phyloP scores from a whole-genome alignment of 495 filamentous ascomycete species.

The Penicillium tannophilum region DNA sequence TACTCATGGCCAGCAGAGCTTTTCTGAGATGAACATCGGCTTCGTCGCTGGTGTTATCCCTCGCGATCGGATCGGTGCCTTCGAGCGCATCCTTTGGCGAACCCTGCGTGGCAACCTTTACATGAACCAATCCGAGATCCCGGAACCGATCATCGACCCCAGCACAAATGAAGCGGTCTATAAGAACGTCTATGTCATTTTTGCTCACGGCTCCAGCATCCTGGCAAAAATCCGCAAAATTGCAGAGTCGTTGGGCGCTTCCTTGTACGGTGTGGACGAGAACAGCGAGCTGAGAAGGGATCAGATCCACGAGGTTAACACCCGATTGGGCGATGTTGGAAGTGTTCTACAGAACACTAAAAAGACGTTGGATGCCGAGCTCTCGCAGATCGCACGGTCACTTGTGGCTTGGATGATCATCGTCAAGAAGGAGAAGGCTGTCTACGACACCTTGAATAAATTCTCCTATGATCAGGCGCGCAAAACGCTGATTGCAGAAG shows the following conservation, averaged over 20 bases:
- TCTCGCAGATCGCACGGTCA: conserved; percentile 86
- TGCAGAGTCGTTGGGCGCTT: conserved; percentile 92
- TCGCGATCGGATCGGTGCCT: conserved; percentile 87
- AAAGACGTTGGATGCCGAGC: conserved; percentile 87
- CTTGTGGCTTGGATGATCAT: conserved; percentile 95
- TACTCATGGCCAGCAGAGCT: conserved; percentile 73
- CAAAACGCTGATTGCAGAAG: conserved; percentile 96
- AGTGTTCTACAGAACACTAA: conserved; percentile 96
- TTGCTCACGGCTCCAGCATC: conserved; percentile 97
- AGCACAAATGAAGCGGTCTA: conserved; percentile 83
- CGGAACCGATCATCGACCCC: conserved; percentile 91
- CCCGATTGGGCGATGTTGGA: conserved; percentile 81
- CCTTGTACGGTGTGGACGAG: conserved; percentile 95
- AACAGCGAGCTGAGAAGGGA: conserved; percentile 91
- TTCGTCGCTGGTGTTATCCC: conserved; percentile 98
- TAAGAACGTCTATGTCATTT: conserved; percentile 99
- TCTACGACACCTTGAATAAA: conserved; percentile 94
- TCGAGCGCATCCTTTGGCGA: conserved; percentile 96
- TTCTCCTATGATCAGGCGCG: conserved; percentile 95
- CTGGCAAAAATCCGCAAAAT: conserved; percentile 98
- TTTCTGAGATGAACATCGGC: conserved; percentile 97
- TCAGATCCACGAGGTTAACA: conserved; percentile 96
- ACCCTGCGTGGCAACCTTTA: conserved; percentile 97
- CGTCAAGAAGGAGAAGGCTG: conserved; percentile 96
- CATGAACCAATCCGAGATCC: conserved; percentile 99